A percentile compares a stretch with the other conserved stretches of the same genome.
Conservation (phyloP, 306 rosid genomes). For the Macrotyloma uniflorum region DNA sequence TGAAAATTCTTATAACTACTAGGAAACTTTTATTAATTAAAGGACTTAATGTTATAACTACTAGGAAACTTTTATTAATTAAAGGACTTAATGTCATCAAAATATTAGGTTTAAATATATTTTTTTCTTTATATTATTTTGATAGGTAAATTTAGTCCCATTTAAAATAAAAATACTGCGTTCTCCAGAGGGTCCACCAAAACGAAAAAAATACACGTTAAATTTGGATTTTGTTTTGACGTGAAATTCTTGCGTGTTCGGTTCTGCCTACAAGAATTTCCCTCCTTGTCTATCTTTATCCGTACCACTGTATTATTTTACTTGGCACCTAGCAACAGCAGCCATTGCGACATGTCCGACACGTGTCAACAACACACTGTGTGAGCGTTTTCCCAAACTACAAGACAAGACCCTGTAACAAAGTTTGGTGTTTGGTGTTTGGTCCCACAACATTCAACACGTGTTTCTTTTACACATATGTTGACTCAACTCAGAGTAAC, state of each 20-base stretch:
- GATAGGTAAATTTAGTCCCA: no score
- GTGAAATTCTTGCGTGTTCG: neutral
- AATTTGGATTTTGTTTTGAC: neutral
- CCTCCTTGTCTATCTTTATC: neutral
- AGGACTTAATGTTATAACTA: neutral
- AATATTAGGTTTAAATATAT: no score
- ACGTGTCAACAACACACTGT: neutral
- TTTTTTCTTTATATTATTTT: no score
- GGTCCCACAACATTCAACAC: constrained; percentile 19
- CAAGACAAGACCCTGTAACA: neutral
- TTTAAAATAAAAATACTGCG: no score
- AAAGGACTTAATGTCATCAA: neutral
- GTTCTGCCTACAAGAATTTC: neutral
- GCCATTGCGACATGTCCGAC: neutral
- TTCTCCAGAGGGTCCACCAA: neutral
- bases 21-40: neutral
- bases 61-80: neutral
- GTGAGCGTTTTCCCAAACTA: neutral
- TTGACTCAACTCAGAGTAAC: neutral
- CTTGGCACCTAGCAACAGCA: neutral
- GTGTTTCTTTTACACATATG: neutral
- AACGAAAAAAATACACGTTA: neutral
- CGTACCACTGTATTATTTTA: neutral
- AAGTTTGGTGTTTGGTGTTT: no score
- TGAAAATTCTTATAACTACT: neutral